Evolutionary conservation across 2,329 filamentous ascomycete genomes (phyloP), one percentile per base, ranked within the genome.

Genomic region (Exophiala phaeomuriformis): DNA sequence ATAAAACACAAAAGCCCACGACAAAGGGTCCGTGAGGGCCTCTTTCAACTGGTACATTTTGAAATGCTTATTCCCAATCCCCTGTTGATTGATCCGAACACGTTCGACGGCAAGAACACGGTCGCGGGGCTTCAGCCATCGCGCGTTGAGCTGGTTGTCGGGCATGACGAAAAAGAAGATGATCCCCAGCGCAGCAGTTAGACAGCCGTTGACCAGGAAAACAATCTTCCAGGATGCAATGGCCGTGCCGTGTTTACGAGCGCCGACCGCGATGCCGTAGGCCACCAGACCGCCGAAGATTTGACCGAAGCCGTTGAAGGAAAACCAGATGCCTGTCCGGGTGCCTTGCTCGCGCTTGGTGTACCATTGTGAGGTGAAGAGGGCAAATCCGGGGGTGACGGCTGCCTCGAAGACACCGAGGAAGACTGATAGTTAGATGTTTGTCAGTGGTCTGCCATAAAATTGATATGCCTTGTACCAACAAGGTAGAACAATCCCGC

Each of bases 41-140:
- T 83, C 80, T 10, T 77, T 72, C 1, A 85, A 72, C 58, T 93
- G 88, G 27, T 78, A 75, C 70, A 77, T 74, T 58, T 85, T 85
- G 68, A 84, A 86, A 57, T 85, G 77, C 59, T 82, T 82, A 56
- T 81, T 85, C 1, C 83, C 84, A 10, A 86, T 83, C 0, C 87
- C 87, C 55, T 87, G 87, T 65, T 88, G 82, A 62, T 91, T 91
- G 27, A 81, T 75, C 0, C 86, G 76, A 4, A 91, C 80, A 0
- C 87, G 77, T 58, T 88, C 86, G 29, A 90, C 72, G 0, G 84
- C 85, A 40, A 88, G 75, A 0, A 82, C 66, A 8, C 81, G 80
- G 60, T 91, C 87, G 43, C 81, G 75, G 49, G 84, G 77, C 5
- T 73, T 84, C 29, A 93, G 62, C 76, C 78, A 83, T 2, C 77